Conservation (phyloP, 306 rosid genomes). For the Cyclanthera cordifolia region DNA sequence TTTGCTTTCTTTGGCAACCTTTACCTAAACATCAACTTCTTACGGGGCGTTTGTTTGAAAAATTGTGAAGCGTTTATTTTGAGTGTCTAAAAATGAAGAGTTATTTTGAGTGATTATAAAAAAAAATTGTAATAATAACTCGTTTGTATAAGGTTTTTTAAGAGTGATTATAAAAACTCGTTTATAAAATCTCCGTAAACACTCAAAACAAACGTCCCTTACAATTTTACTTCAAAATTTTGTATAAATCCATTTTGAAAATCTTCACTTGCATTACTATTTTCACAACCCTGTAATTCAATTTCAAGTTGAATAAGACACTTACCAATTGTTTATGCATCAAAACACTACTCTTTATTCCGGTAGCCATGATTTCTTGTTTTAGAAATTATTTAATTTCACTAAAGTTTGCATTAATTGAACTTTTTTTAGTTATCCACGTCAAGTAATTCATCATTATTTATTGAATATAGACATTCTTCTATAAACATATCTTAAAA, state of each 20-base stretch:
- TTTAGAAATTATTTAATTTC: neutral
- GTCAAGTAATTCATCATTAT: too few species aligned
- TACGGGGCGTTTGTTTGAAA: too few species aligned
- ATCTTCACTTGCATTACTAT: neutral
- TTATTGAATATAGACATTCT: too few species aligned
- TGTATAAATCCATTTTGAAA: neutral
- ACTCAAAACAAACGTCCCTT: too few species aligned
- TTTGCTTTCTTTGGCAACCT: constrained; percentile 6
- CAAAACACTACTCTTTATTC: neutral
- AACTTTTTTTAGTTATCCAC: neutral
- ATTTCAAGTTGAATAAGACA: neutral
- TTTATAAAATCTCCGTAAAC: too few species aligned
- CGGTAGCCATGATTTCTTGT: neutral
- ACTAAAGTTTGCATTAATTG: neutral
- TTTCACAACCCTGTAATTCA: neutral
- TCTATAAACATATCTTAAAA: too few species aligned
- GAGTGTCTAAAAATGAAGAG: too few species aligned
- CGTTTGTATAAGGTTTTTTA: too few species aligned
- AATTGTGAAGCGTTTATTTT: too few species aligned
- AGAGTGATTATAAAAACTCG: too few species aligned
- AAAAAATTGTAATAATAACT: too few species aligned
- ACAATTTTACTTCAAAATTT: neutral
- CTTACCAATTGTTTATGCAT: neutral
- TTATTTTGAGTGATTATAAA: too few species aligned
- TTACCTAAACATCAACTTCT: neutral